Conservation (phyloP, 345 rosid species). For the Dipteronia dyeriana region DNA sequence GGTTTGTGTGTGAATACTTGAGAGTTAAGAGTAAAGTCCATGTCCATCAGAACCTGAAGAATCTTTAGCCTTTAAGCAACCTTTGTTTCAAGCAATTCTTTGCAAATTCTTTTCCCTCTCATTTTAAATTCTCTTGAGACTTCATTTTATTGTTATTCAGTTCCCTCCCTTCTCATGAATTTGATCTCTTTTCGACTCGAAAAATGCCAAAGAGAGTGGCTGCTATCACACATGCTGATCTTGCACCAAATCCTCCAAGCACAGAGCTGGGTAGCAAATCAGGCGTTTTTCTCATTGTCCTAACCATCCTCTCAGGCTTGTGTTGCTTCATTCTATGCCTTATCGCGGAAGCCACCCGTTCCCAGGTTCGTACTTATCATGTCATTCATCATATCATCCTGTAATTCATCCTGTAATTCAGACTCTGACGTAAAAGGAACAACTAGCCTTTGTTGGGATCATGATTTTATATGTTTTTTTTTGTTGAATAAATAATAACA, state of each 20-base stretch:
- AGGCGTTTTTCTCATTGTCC: constrained; percentile 44
- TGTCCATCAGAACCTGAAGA: constrained; percentile 43
- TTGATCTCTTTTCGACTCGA: background rate
- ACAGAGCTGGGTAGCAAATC: constrained; percentile 76
- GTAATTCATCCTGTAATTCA: background rate
- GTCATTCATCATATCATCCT: background rate
- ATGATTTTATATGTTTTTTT: background rate
- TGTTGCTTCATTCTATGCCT: constrained; percentile 82
- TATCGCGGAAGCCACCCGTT: constrained; percentile 84
- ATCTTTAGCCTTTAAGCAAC: constrained; percentile 89
- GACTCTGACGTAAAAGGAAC: too few species aligned
- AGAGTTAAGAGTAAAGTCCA: constrained; percentile 16
- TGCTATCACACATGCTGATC: constrained; percentile 88
- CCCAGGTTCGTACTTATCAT: constrained; percentile 50
- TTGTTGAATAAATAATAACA: background rate
- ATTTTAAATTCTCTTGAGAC: background rate
- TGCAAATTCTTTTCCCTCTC: constrained; percentile 28
- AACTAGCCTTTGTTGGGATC: background rate
- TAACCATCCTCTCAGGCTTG: constrained; percentile 70
- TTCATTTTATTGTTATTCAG: too few species aligned
- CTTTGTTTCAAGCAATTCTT: constrained; percentile 82
- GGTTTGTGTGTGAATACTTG: constrained; percentile 31
- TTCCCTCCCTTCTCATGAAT: too few species aligned
- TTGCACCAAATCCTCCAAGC: constrained; percentile 51
- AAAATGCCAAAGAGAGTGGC: constrained; percentile 40